Conservation (phyloP, 768 basidiomycete species). For the Leccinum arenicola region DNA sequence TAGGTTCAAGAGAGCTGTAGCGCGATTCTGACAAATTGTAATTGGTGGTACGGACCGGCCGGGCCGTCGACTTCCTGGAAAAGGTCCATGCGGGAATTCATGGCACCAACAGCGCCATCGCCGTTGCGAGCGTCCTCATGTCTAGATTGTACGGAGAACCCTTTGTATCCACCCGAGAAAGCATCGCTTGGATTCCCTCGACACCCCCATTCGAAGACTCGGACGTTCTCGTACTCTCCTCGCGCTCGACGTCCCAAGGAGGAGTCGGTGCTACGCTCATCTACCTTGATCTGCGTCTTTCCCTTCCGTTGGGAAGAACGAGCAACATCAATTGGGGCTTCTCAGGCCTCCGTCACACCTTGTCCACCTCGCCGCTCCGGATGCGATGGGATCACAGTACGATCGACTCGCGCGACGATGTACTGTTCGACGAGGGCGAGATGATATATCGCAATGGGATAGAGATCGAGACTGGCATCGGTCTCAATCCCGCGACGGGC, state of each 20-base stretch:
- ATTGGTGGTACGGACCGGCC: too few species aligned
- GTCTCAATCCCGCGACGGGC: conserved; percentile 23
- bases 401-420: conserved; percentile 21
- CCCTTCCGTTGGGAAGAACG: conserved; percentile 15
- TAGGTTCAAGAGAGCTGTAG: too few species aligned
- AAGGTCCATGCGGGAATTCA: too few species aligned
- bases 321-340: conserved; percentile 26
- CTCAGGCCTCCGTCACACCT: conserved; percentile 20
- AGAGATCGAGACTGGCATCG: conserved; percentile 26
- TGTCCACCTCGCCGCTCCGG: conserved; percentile 19
- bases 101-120: too few species aligned
- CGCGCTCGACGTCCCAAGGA: conserved; percentile 20
- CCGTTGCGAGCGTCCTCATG: not conserved
- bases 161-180: conserved; percentile 20
- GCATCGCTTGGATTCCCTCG: conserved; percentile 22
- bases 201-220: conserved; percentile 23
- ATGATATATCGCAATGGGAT: conserved; percentile 17
- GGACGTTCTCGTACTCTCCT: conserved; percentile 28
- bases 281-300: conserved; percentile 28
- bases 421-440: conserved; percentile 18
- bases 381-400: conserved; percentile 17
- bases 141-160: conserved; percentile 15
- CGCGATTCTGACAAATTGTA: too few species aligned
- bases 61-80: too few species aligned
- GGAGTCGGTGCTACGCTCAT: conserved; percentile 16